These are phyloP conservation scores for Trichopus zeylanicus DNA, from an alignment of 116 monocot genomes.

Conservation along the genomic window DNA sequence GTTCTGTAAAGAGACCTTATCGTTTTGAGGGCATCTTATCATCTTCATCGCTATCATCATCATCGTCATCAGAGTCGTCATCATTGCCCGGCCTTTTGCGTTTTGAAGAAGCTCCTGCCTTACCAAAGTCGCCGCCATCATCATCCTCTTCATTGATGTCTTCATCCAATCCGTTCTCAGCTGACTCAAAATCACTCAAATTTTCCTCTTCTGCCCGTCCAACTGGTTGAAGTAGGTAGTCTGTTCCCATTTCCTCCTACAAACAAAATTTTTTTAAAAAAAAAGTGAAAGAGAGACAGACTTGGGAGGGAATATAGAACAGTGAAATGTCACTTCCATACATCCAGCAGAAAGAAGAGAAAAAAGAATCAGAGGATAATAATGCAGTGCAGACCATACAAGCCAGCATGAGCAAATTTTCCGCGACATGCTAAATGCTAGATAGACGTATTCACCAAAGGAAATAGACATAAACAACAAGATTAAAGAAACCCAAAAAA, in stretches of 20 bases:
- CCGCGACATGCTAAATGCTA: too few species aligned
- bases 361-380: too few species aligned
- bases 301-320: too few species aligned
- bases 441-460: too few species aligned
- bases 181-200: constrained; percentile 33
- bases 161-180: constrained; percentile 6
- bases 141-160: constrained; percentile 1
- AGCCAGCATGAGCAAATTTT: too few species aligned
- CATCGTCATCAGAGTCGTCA: constrained; percentile 7
- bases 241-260: constrained; percentile 30
- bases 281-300: too few species aligned
- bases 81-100: constrained; percentile 6
- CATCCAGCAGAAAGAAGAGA: too few species aligned
- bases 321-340: too few species aligned
- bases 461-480: too few species aligned
- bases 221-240: constrained; percentile 24
- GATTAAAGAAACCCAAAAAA: too few species aligned
- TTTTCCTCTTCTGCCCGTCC: constrained; percentile 32
- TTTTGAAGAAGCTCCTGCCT: constrained; percentile 3
- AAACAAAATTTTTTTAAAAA: not conserved
- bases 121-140: not conserved
- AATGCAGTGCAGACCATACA: too few species aligned
- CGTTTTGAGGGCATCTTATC: constrained; percentile 9
- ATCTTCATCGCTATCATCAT: constrained; percentile 6
- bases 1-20: too few species aligned